Evolutionary conservation across 106 monocot species (phyloP).

Genomic region (Dactylorhiza incarnata): DNA sequence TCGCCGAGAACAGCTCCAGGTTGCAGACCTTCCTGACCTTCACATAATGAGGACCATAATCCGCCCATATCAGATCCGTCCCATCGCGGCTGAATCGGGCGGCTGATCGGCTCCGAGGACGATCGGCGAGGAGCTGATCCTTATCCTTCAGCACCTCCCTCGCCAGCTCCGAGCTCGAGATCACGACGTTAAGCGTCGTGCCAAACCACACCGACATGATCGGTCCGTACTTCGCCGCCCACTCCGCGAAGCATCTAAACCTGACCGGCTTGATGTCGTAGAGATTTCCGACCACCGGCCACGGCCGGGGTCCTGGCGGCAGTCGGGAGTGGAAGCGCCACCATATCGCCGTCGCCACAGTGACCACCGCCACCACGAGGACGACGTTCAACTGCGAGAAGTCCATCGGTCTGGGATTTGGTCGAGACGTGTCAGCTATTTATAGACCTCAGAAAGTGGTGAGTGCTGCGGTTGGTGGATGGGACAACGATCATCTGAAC

Average conservation of each 20-base stretch:
- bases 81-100: slow-evolving; percentile 69
- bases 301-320: slow-evolving; percentile 67
- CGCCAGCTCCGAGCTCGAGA: slow-evolving; percentile 63
- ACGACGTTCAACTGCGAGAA: neutral
- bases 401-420: neutral
- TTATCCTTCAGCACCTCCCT: slow-evolving; percentile 76
- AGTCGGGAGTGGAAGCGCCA: slow-evolving; percentile 15
- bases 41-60: slow-evolving; percentile 88
- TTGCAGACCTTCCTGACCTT: slow-evolving; percentile 92
- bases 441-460: neutral
- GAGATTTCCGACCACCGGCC: slow-evolving; percentile 86
- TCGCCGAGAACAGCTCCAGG: slow-evolving; percentile 79
- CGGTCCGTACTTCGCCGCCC: slow-evolving; percentile 76
- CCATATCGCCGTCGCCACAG: neutral
- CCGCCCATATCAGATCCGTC: slow-evolving; percentile 77
- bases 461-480: neutral
- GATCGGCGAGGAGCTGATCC: slow-evolving; percentile 67
- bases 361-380: neutral
- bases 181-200: slow-evolving; percentile 67
- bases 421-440: neutral
- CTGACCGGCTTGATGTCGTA: slow-evolving; percentile 69
- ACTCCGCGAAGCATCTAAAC: slow-evolving; percentile 80
- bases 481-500: too few species aligned
- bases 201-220: slow-evolving; percentile 95
- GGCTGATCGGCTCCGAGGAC: slow-evolving; percentile 60